Evolutionary conservation across 2,329 filamentous ascomycete species (phyloP), one percentile per base, ranked within the genome.

Genomic region (Ambrosiella cleistominuta): DNA sequence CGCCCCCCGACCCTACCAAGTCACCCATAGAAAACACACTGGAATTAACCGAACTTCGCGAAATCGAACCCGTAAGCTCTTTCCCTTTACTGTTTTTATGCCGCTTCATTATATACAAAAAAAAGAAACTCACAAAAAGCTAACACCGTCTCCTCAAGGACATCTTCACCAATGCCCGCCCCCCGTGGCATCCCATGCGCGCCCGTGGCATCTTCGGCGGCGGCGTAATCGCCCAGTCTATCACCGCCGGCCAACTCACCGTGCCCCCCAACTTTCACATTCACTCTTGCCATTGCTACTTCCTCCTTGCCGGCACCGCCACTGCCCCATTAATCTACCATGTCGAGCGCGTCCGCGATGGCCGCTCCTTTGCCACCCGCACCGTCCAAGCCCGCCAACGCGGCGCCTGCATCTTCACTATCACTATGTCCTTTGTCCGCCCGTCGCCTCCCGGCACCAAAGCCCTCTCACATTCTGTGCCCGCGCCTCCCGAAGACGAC

Each of bases 211-310:
- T 98, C 70, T 98, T 88, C 66, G 93, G 93, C 68, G 90, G 90
- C 63, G 83, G 86, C 59, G 89, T 94, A 42, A 96, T 98, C 64
- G 90, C 91, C 53, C 91, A 97, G 75, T 90, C 80, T 66, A 83
- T 96, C 35, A 79, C 86, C 51, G 88, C 93, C 1, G 93, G 88
- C 27, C 89, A 95, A 70, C 81, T 82, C 66, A 98, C 93, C 7
- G 87, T 98, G 1, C 84, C 85, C 0, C 69, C 75, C 35, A 76
- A 86, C 67, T 96, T 95, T 70, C 79, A 83, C 61, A 82, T 93
- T 54, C 93, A 98, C 75, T 91, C 85, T 67, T 96, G 95, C 86
- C 93, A 98, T 77, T 97, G 93, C 79, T 98, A 97, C 75, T 98
- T 98, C 70, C 83, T 98, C 39, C 82, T 97, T 1, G 90, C 91